Evolutionary conservation across 352 stramenopile genomes (phyloP).

Genomic region (Phytophthora chlamydospora): DNA sequence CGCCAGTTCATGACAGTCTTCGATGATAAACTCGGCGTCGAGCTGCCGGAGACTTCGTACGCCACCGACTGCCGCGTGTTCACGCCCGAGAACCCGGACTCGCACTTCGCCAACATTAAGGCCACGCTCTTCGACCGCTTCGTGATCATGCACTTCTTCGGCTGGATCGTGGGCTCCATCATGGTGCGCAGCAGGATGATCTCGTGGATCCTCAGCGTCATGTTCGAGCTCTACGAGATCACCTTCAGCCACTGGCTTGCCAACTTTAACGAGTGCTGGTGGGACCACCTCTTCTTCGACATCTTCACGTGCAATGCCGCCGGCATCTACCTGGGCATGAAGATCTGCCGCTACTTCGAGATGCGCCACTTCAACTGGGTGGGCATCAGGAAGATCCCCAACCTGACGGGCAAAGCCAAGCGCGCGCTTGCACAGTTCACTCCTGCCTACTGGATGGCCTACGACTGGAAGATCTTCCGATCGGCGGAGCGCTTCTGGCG

Average conservation of each 20-base stretch:
- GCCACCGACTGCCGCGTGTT: constrained; percentile 85
- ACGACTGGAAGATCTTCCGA: constrained; percentile 94
- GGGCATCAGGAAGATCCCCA: constrained; percentile 86
- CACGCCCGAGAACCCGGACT: constrained; percentile 86
- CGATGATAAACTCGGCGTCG: constrained; percentile 72
- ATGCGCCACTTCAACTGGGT: constrained; percentile 92
- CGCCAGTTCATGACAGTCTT: constrained; percentile 87
- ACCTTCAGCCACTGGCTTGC: constrained; percentile 92
- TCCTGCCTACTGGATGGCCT: constrained; percentile 90
- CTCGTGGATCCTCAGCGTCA: constrained; percentile 82
- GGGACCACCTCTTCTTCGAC: constrained; percentile 94
- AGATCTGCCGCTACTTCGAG: constrained; percentile 86
- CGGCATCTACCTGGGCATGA: constrained; percentile 91
- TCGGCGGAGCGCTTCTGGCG: constrained; percentile 91
- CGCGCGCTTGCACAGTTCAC: constrained; percentile 90
- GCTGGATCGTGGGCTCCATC: constrained; percentile 87
- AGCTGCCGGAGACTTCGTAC: constrained; percentile 86
- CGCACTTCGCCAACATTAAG: constrained; percentile 76
- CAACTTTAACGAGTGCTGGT: constrained; percentile 97
- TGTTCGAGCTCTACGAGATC: constrained; percentile 89
- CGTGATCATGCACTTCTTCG: constrained; percentile 91
- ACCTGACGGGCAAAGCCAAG: constrained; percentile 78
- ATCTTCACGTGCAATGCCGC: constrained; percentile 94
- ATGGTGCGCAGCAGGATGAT: constrained; percentile 89
- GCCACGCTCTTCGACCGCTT: constrained; percentile 89